Percentiles rank a stretch among this genome's conserved stretches.
phyloP scores from a whole-genome alignment of 2,329 filamentous ascomycete genomes.

The Paramyrothecium roridum region DNA sequence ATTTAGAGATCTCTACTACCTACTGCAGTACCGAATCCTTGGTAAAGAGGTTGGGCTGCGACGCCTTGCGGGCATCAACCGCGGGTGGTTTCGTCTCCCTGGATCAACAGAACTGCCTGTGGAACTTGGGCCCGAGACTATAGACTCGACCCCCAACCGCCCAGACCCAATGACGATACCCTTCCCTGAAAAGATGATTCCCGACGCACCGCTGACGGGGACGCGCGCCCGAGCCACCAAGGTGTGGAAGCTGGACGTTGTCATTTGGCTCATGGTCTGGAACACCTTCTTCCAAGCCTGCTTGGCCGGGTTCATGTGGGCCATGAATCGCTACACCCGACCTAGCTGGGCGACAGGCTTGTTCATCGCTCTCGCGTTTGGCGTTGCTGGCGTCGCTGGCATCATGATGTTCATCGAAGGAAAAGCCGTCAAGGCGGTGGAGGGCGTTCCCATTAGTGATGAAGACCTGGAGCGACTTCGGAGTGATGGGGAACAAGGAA shows the following conservation, averaged over 20 bases:
- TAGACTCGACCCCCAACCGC: conserved; percentile 38
- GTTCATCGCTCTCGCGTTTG: conserved; percentile 72
- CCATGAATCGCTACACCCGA: conserved; percentile 67
- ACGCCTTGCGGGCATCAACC: conserved; percentile 70
- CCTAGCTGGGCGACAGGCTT: conserved; percentile 77
- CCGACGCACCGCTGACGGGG: conserved; percentile 69
- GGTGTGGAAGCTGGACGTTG: conserved; percentile 74
- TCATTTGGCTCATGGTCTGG: conserved; percentile 73
- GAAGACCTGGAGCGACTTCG: conserved; percentile 49
- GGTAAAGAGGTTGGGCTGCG: conserved; percentile 57
- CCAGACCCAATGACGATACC: conserved; percentile 46
- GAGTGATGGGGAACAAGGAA: conserved; percentile 50
- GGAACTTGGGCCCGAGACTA: conserved; percentile 49
- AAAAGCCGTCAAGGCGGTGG: conserved; percentile 66
- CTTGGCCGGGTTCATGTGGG: conserved; percentile 82
- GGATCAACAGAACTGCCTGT: conserved; percentile 59
- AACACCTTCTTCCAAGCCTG: conserved; percentile 77
- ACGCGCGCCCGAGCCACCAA: conserved; percentile 63
- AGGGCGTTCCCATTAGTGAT: conserved; percentile 64
- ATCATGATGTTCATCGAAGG: conserved; percentile 70
- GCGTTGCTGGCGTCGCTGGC: conserved; percentile 66
- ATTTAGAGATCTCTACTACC: conserved; percentile 74
- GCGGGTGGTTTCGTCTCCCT: conserved; percentile 70
- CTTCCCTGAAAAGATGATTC: conserved; percentile 59
- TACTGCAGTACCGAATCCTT: conserved; percentile 60